Percentiles rank a stretch among this genome's conserved stretches.
phyloP scores from a whole-genome alignment of 2,329 filamentous ascomycete genomes.

The Xylariaceae sp. region DNA sequence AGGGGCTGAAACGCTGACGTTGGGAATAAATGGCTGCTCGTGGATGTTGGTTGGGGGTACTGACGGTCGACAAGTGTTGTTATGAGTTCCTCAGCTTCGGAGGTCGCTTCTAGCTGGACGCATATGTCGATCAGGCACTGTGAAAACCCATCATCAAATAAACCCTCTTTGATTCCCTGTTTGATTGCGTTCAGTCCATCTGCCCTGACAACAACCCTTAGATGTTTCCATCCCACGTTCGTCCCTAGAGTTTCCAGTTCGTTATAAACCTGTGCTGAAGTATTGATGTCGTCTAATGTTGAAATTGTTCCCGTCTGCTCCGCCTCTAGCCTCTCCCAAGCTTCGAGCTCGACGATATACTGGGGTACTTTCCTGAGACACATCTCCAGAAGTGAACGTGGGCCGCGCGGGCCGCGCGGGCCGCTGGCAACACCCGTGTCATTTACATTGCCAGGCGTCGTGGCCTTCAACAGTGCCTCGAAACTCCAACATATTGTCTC shows the following conservation, averaged over 20 bases:
- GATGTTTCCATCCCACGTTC: constrained; percentile 43
- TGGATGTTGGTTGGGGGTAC: constrained; percentile 36
- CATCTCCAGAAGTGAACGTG: constrained; percentile 45
- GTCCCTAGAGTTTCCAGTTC: constrained; percentile 45
- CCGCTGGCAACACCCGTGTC: constrained; percentile 20
- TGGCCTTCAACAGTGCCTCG: constrained; percentile 43
- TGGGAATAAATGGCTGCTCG: constrained; percentile 32
- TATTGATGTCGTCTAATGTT: constrained; percentile 35
- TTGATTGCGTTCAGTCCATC: constrained; percentile 44
- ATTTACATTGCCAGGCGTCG: constrained; percentile 22
- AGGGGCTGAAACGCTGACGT: constrained; percentile 32
- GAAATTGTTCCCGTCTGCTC: constrained; percentile 37
- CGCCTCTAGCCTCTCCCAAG: constrained; percentile 38
- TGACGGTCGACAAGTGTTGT: constrained; percentile 34
- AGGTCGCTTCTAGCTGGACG: constrained; percentile 32
- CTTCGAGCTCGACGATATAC: constrained; percentile 45
- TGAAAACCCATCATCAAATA: constrained; percentile 41
- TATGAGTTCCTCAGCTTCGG: constrained; percentile 42
- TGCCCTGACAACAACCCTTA: constrained; percentile 43
- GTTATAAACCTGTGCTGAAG: constrained; percentile 45
- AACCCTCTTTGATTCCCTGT: constrained; percentile 40
- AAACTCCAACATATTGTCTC: constrained; percentile 44
- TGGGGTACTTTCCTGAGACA: constrained; percentile 46
- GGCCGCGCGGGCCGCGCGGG: too few relatives aligned
- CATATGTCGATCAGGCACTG: constrained; percentile 42